Percentiles rank a stretch among this genome's conserved stretches.
These are phyloP conservation scores for Sugiyamaella xylanicola DNA, from an alignment of 1,139 yeast species.

Conservation along the genomic window DNA sequence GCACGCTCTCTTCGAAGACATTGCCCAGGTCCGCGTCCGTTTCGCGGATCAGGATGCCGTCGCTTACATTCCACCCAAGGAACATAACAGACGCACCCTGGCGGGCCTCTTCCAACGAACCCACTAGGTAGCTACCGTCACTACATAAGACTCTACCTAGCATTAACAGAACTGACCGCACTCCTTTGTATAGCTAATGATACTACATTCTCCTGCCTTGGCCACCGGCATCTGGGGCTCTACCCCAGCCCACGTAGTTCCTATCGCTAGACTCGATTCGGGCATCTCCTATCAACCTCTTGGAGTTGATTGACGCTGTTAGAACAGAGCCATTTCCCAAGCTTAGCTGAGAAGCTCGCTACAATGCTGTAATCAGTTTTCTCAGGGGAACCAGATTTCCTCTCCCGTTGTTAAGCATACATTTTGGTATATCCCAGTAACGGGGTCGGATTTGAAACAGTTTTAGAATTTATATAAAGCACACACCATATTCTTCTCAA, in stretches of 20 bases:
- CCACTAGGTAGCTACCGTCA: not conserved
- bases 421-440: too few species aligned
- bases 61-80: slow-evolving; percentile 7
- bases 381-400: too few species aligned
- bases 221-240: slow-evolving; percentile 2
- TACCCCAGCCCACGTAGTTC: not conserved
- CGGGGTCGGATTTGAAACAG: too few species aligned
- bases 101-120: slow-evolving; percentile 14
- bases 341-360: too few species aligned
- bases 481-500: too few species aligned
- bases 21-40: slow-evolving; percentile 17
- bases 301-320: too few species aligned
- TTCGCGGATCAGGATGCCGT: slow-evolving; percentile 13
- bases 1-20: slow-evolving; percentile 22
- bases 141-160: not conserved
- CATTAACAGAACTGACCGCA: too few species aligned
- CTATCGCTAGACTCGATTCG: not conserved
- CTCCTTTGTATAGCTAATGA: not conserved
- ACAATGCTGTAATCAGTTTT: not conserved
- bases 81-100: not conserved
- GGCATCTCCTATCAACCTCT: not conserved
- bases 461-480: too few species aligned
- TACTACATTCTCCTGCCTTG: not conserved
- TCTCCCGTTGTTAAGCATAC: too few species aligned
- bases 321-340: too few species aligned